Conservation (phyloP, 1,284 basidiomycete genomes). For the Ustilago bromivora region DNA sequence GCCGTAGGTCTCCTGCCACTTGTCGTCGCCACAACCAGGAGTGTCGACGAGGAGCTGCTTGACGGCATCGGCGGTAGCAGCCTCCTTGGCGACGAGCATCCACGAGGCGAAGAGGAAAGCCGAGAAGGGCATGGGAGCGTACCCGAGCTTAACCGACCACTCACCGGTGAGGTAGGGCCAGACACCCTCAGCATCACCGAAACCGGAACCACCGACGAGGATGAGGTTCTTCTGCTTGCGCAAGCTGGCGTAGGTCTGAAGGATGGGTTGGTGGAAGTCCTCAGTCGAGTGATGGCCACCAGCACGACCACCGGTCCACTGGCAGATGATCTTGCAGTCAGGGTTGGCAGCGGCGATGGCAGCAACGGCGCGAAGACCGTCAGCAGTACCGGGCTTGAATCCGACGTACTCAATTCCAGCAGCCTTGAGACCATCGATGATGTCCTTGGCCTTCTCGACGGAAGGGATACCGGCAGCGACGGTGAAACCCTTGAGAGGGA, state of each 20-base stretch:
- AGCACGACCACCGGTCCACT: slow-evolving; percentile 99
- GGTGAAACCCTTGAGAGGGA: slow-evolving; percentile 97
- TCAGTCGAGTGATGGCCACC: slow-evolving; percentile 98
- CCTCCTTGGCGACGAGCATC: slow-evolving; percentile 98
- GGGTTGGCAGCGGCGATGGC: slow-evolving; percentile 95
- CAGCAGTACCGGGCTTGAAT: slow-evolving; percentile 97
- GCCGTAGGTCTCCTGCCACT: slow-evolving; percentile 95
- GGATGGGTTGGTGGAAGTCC: slow-evolving; percentile 96
- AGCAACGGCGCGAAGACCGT: slow-evolving; percentile 95
- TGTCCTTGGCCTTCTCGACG: slow-evolving; percentile 92
- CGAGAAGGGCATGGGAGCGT: slow-evolving; percentile 98
- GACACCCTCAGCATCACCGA: slow-evolving; percentile 92
- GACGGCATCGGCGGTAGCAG: slow-evolving; percentile 91
- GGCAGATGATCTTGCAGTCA: slow-evolving; percentile 96
- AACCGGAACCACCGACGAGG: slow-evolving; percentile 95
- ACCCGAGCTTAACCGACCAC: slow-evolving; percentile 86
- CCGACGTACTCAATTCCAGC: slow-evolving; percentile 91
- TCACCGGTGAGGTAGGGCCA: slow-evolving; percentile 98
- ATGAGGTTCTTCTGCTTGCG: slow-evolving; percentile 88
- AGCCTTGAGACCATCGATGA: slow-evolving; percentile 83
- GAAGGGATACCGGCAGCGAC: slow-evolving; percentile 95
- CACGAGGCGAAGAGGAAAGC: slow-evolving; percentile 92
- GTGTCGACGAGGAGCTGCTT: slow-evolving; percentile 97
- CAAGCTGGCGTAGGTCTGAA: slow-evolving; percentile 89
- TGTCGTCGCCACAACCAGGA: slow-evolving; percentile 86